phyloP scores from a whole-genome alignment of 495 filamentous ascomycete genomes.

The Aspergillus olivimuriae region DNA sequence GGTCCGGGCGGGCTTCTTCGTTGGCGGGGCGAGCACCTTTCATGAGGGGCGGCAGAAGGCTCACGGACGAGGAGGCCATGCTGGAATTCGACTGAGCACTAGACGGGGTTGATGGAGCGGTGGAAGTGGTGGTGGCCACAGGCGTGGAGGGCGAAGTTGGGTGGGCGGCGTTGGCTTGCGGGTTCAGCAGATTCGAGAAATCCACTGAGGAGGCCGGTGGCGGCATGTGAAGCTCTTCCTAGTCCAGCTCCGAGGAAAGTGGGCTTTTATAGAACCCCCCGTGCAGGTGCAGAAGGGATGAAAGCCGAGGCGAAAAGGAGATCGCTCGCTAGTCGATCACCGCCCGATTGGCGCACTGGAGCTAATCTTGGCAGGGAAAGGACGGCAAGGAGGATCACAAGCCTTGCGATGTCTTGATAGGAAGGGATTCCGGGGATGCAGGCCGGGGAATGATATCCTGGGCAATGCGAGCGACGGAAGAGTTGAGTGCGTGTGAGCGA shows the following conservation, averaged over 20 bases:
- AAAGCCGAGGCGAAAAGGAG: slow-evolving; percentile 20
- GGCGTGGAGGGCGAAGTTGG: slow-evolving; percentile 20
- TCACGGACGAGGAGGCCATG: slow-evolving; percentile 65
- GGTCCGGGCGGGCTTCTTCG: slow-evolving; percentile 62
- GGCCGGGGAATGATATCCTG: too few species aligned
- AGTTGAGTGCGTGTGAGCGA: too few species aligned
- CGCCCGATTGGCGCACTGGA: slow-evolving; percentile 23
- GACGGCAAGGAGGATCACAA: slow-evolving; percentile 10
- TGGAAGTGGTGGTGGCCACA: slow-evolving; percentile 11
- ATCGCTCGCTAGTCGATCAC: slow-evolving; percentile 26
- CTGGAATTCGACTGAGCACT: slow-evolving; percentile 37
- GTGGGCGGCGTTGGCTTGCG: slow-evolving; percentile 33
- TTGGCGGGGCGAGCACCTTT: slow-evolving; percentile 59
- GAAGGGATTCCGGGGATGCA: too few species aligned
- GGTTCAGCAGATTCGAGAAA: slow-evolving; percentile 75
- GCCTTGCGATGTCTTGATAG: slow-evolving; percentile 5
- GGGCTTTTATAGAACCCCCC: too few species aligned
- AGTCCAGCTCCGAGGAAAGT: slow-evolving; percentile 10
- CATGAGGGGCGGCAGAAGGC: slow-evolving; percentile 58
- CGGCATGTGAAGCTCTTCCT: slow-evolving; percentile 59
- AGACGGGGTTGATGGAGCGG: slow-evolving; percentile 19
- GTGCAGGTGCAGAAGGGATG: slow-evolving; percentile 9
- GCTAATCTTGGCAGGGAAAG: too few species aligned
- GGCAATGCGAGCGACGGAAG: too few species aligned
- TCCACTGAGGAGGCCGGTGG: slow-evolving; percentile 63